Evolutionary conservation across 2,329 filamentous ascomycete species (phyloP), one percentile per base, ranked within the genome.

Genomic region (Tricladium varicosporioides): DNA sequence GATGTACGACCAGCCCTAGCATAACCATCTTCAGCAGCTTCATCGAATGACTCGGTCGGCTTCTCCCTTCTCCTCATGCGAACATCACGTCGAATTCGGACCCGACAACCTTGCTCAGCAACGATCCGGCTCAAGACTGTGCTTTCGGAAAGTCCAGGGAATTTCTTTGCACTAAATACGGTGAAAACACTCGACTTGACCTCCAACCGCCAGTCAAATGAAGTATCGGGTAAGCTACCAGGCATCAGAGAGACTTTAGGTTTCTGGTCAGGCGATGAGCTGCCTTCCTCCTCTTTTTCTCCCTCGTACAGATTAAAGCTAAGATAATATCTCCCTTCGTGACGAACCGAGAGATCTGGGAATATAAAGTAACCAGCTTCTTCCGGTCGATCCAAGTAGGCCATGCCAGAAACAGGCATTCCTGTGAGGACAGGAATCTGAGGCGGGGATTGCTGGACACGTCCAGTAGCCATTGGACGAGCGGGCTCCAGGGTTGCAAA

Each of bases 131-230:
- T 97, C 50, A 97, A 79, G 11, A 83, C 78, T 0, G 94, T 99
- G 76, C 92, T 97, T 72, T 94, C 91, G 46, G 89, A 88, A 58
- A 97, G 78, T 15, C 93, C 94, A 14, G 94, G 94, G 76, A 99
- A 99, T 77, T 97, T 97, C 85, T 97, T 99, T 51, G 94, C 94
- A 67, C 92, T 97, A 77, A 83, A 97, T 44, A 97, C 94, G 49
- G 84, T 86, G 72, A 99, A 97, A 0, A 90, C 85, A 11, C 81
- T 76, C 0, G 94, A 96, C 78, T 93, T 92, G 67, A 97, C 89
- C 72, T 96, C 91, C 75, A 97, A 84, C 53, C 92, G 84, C 76
- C 91, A 93, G 69, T 92, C 88, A 62, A 96, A 89, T 57, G 88
- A 74, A 67, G 67, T 58, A 58, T 69, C 65, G 11, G 63, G 57